Percentiles rank a stretch among this genome's conserved stretches.
phyloP scores from a whole-genome alignment of 2,329 filamentous ascomycete genomes.

The Botryotinia globosa region DNA sequence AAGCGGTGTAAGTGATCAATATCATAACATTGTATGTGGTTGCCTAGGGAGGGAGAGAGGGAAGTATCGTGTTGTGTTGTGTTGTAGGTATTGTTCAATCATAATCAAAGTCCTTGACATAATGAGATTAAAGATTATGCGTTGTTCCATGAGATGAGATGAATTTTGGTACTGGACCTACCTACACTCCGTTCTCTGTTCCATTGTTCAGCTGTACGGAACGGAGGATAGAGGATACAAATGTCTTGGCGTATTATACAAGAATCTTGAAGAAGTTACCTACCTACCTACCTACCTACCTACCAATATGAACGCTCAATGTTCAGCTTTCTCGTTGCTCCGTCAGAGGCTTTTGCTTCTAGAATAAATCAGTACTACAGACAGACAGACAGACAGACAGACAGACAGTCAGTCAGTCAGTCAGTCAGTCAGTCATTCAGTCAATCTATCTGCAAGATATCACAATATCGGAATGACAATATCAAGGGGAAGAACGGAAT shows the following conservation, averaged over 20 bases:
- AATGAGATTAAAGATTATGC: neutral
- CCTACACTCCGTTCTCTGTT: no score
- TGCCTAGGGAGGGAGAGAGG: no score
- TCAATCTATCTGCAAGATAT: no score
- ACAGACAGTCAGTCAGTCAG: no score
- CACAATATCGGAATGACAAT: neutral
- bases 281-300: neutral
- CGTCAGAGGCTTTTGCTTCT: neutral
- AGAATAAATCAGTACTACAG: neutral
- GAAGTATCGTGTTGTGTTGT: no score
- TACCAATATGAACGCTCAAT: neutral
- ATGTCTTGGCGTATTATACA: neutral
- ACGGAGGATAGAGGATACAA: no score
- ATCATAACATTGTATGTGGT: neutral
- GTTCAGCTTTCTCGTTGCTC: neutral
- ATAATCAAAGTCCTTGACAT: no score
- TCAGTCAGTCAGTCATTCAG: no score
- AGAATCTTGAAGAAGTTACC: neutral
- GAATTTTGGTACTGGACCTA: no score
- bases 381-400: no score
- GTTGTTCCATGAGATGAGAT: neutral
- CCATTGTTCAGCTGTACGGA: neutral
- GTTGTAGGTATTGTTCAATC: no score
- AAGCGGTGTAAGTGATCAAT: neutral
- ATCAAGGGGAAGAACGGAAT: neutral